Evolutionary conservation across 1,139 yeast genomes (phyloP), one percentile per base, ranked within the genome.

Genomic region (Protomyces pachydermus): DNA sequence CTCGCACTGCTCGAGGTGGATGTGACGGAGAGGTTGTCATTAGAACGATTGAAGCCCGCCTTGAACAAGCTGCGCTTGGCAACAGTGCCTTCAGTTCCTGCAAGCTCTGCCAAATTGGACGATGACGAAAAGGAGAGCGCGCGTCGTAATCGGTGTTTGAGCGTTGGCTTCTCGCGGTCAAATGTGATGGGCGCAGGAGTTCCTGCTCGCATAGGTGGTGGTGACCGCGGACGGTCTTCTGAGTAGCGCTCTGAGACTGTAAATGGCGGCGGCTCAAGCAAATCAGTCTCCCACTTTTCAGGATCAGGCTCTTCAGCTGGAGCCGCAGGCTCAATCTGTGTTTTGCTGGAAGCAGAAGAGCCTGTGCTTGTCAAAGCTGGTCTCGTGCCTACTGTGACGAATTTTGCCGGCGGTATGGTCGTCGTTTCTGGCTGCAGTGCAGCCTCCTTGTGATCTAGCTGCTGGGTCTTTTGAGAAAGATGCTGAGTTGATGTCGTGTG

Each of bases 1-100:
- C 61, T 54, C 37, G 66, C 66, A 35, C 61, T 54, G 34, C 60
- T 52, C n/a, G 66, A 64, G 12, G 66, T 64, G 14, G 66, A 64
- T 20, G 64, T 39, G 3, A 64, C 60, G n/a, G 66, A 64, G n/a
- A 64, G 46, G 34, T 60, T 64, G 16, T 64, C 66, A 10, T 56
- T 52, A 5, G 64, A 52, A 10, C 37, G 37, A 12, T 35, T 45
- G 38, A 25, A 45, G 28, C 20, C 46, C 16, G 14, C 14, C 5
- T 35, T 46, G 28, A 34, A 60, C 14, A 54, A 37, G 14, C 56
- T 53, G 10, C 51, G 61, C 18, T 25, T n/a, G 18, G 38, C 51
- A 10, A 14, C 32, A 6, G 45, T 8, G 10, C 37, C 28, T n/a
- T 52, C 42, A 1, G 39, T 10, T 34, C 23, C 18, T 14, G 62